phyloP scores from a whole-genome alignment of 2,329 filamentous ascomycete genomes.

The Metarhizium sp. region DNA sequence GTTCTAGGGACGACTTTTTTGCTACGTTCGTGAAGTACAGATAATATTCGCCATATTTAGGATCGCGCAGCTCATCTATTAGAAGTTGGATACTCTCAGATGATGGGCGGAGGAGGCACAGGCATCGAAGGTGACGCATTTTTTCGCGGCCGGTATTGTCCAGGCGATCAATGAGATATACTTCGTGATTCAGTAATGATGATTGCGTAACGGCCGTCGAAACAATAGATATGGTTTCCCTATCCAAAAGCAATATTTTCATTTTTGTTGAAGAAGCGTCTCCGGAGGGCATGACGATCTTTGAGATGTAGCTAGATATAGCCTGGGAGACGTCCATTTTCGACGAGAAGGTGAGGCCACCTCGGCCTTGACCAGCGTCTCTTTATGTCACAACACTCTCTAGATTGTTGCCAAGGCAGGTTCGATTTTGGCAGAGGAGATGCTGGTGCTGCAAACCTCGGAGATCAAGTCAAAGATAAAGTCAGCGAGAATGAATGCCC shows the following conservation, averaged over 20 bases:
- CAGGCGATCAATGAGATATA: slow-evolving; percentile 93
- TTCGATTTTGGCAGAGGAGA: neutral
- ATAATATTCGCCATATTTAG: slow-evolving; percentile 95
- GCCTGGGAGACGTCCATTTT: slow-evolving; percentile 89
- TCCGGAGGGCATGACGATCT: slow-evolving; percentile 71
- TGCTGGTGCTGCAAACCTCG: neutral
- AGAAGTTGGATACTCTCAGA: slow-evolving; percentile 86
- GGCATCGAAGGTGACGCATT: slow-evolving; percentile 91
- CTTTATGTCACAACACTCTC: neutral
- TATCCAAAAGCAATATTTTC: slow-evolving; percentile 93
- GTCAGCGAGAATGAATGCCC: neutral
- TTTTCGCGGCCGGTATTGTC: slow-evolving; percentile 88
- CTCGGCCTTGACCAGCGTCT: neutral
- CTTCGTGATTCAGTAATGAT: slow-evolving; percentile 85
- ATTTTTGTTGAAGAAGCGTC: slow-evolving; percentile 80
- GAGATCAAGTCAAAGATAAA: neutral
- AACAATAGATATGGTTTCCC: slow-evolving; percentile 86
- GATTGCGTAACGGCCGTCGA: slow-evolving; percentile 96
- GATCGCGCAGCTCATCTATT: slow-evolving; percentile 90
- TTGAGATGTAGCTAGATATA: slow-evolving; percentile 88
- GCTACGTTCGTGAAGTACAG: slow-evolving; percentile 97
- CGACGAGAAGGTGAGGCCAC: neutral
- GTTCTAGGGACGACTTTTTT: slow-evolving; percentile 90
- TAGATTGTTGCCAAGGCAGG: neutral
- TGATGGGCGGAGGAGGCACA: slow-evolving; percentile 88